phyloP scores from a whole-genome alignment of 2,329 filamentous ascomycete genomes.

The Exserohilum turcica region DNA sequence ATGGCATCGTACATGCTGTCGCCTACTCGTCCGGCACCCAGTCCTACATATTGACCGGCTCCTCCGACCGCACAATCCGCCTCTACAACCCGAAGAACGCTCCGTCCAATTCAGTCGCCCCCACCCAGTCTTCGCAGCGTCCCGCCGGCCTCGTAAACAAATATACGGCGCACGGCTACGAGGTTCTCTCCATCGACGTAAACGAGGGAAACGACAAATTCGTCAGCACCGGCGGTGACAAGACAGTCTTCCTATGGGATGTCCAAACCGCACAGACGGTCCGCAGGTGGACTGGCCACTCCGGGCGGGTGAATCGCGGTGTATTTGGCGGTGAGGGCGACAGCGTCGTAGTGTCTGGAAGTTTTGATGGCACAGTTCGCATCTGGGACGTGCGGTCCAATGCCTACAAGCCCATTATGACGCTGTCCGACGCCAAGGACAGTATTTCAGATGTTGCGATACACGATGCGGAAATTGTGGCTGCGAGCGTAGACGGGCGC shows the following conservation, averaged over 20 bases:
- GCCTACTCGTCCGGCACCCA: conserved; percentile 56
- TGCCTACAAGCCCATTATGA: conserved; percentile 69
- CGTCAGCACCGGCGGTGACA: conserved; percentile 86
- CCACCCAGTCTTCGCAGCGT: conserved; percentile 29
- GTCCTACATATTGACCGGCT: conserved; percentile 76
- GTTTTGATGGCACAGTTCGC: conserved; percentile 75
- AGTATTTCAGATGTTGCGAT: conserved; percentile 59
- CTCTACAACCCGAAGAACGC: conserved; percentile 77
- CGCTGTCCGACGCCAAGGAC: conserved; percentile 74
- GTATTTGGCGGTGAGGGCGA: conserved; percentile 78
- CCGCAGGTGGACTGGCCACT: conserved; percentile 75
- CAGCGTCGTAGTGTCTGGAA: conserved; percentile 71
- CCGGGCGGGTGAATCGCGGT: conserved; percentile 76
- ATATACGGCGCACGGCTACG: conserved; percentile 89
- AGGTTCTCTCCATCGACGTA: conserved; percentile 81
- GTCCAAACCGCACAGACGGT: conserved; percentile 79
- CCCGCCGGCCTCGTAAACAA: conserved; percentile 72
- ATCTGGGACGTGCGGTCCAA: conserved; percentile 61
- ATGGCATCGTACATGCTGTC: conserved; percentile 56
- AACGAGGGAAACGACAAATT: conserved; percentile 79
- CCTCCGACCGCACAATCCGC: conserved; percentile 80
- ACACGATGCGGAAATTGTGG: conserved; percentile 62
- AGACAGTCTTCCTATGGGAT: conserved; percentile 92
- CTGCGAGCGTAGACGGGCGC: conserved; percentile 82
- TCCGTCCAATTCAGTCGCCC: conserved; percentile 43